Evolutionary conservation across 805 yeast species (phyloP), one percentile per base, ranked within the genome.

Genomic region (Myxozyma lipomycoides): DNA sequence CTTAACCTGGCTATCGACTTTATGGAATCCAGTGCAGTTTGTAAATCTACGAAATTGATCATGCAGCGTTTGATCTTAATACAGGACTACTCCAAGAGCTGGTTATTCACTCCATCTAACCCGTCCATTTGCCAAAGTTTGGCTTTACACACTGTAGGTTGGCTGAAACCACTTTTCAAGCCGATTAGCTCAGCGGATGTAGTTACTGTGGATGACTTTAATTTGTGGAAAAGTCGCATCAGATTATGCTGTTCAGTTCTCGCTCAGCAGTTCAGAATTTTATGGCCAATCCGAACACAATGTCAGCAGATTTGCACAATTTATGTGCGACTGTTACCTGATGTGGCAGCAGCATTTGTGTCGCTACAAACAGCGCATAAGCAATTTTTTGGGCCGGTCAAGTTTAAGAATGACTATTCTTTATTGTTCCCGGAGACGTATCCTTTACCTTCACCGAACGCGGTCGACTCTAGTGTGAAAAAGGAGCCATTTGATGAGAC

Each of bases 391-490:
- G 23, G 42, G 7, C 44, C 52, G 3, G 39, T 38, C 30, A 73
- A 51, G 65, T 70, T 22, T 70, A 72, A 49, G 77, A 73, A 52
- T 39, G 59, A 55, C 38, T 55, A 40, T 39, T 51, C 56, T n/a
- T 26, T 40, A 17, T 48, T 66, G 37, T 89, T 87, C 70, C 95
- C 93, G 6, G 72, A 74, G 25, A 66, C 69, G 15, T 78, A 77
- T 61, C 95, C 95, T 17, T 82, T 83, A 62, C 53, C 55, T 22
- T 28, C 46, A 3, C 82, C 79, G 39, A 62, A 73, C 26, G 79
- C 90, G 0, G 77, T 85, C 58, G 95, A 88, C 62, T 83, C 95
- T 0, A 73, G 82, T 40, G 84, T 86, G 18, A 78, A 80, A 55
- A 86, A 83, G 55, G 85, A 81, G 56, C 70, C 75, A 1, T 72